Conservation (phyloP, 164 flowering plant species). For the Tetracentron sinense region DNA sequence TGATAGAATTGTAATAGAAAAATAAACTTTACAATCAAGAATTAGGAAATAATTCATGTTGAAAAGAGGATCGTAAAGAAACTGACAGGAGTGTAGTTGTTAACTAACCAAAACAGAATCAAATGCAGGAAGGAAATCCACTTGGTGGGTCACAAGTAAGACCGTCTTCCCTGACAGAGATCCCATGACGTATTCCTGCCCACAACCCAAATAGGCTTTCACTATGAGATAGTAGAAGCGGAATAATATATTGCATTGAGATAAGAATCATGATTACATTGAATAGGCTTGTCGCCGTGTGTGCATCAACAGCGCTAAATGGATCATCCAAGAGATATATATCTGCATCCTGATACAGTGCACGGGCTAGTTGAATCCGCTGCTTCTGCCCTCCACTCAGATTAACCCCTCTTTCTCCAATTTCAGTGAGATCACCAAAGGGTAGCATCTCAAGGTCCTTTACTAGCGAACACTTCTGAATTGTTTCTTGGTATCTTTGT, state of each 20-base stretch:
- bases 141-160: constrained; percentile 90
- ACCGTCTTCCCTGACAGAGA: constrained; percentile 73
- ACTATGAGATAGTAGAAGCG: not conserved
- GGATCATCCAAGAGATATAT: constrained; percentile 85
- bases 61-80: not conserved
- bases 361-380: constrained; percentile 86
- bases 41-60: too few relatives aligned
- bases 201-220: constrained; percentile 11
- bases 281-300: constrained; percentile 68
- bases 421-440: constrained; percentile 69
- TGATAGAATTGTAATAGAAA: too few relatives aligned
- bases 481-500: constrained; percentile 44
- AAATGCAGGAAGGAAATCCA: constrained; percentile 84
- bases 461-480: constrained; percentile 56
- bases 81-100: too few relatives aligned
- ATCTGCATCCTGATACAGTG: constrained; percentile 79
- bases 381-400: constrained; percentile 97
- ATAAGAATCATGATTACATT: constrained; percentile 32
- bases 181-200: constrained; percentile 73
- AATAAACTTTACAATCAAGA: too few relatives aligned
- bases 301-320: constrained; percentile 90
- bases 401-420: constrained; percentile 88
- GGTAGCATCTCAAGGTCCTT: constrained; percentile 78
- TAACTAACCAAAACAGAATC: constrained; percentile 69
- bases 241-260: not conserved